phyloP scores from a whole-genome alignment of 2,329 filamentous ascomycete genomes.

The Nigrospora oryzae region DNA sequence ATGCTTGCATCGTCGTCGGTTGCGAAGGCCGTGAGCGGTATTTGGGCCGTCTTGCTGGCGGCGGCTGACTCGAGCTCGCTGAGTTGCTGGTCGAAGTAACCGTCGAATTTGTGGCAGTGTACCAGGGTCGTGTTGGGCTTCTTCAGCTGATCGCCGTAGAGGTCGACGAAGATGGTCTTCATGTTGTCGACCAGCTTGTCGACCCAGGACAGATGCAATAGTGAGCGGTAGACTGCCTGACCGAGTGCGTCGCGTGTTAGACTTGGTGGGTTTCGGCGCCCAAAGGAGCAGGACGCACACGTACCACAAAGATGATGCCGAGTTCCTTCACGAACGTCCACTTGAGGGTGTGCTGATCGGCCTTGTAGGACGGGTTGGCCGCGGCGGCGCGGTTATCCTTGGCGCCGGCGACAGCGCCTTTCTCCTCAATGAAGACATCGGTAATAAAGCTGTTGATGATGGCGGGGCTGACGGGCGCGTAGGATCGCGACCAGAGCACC shows the following conservation, averaged over 20 bases:
- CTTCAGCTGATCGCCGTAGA: slow-evolving; percentile 83
- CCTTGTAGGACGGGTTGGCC: slow-evolving; percentile 68
- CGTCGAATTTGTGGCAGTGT: slow-evolving; percentile 73
- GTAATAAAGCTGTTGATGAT: slow-evolving; percentile 92
- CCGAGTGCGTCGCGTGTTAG: slow-evolving; percentile 7
- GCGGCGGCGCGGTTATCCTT: slow-evolving; percentile 51
- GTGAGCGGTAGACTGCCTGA: slow-evolving; percentile 91
- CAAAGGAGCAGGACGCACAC: slow-evolving; percentile 12
- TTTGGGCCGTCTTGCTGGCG: slow-evolving; percentile 16
- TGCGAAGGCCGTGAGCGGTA: slow-evolving; percentile 17
- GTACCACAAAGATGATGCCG: slow-evolving; percentile 88
- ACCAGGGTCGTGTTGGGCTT: slow-evolving; percentile 70
- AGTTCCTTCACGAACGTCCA: slow-evolving; percentile 92
- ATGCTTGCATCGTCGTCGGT: slow-evolving; percentile 24
- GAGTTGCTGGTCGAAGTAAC: slow-evolving; percentile 91
- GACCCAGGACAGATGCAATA: slow-evolving; percentile 93
- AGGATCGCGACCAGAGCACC: slow-evolving; percentile 90
- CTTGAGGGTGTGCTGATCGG: slow-evolving; percentile 89
- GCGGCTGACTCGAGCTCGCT: slow-evolving; percentile 62
- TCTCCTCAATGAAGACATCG: slow-evolving; percentile 97
- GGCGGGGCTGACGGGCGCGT: slow-evolving; percentile 68
- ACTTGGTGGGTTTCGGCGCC: neutral
- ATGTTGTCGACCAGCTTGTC: slow-evolving; percentile 95
- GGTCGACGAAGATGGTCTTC: slow-evolving; percentile 79
- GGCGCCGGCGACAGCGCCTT: slow-evolving; percentile 52